Evolutionary conservation across 2,329 filamentous ascomycete species (phyloP), one percentile per base, ranked within the genome.

Genomic region (Ophiosphaerella korrae): DNA sequence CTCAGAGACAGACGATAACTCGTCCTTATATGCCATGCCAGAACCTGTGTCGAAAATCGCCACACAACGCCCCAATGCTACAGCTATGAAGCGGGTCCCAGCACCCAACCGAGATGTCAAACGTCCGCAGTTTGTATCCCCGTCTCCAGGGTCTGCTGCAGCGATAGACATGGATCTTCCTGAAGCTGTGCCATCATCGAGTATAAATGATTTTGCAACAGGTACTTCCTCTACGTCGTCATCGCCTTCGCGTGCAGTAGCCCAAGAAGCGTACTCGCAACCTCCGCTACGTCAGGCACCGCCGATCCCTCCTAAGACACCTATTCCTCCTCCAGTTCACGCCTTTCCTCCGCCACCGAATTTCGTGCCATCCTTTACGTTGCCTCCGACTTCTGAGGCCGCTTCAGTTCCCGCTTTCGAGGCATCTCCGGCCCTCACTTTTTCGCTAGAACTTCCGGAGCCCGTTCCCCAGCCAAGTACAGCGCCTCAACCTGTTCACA

Each of bases 11-110:
- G 50, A 29, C 11, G 26, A 43, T 14, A 35, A 46, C 9, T 46
- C 46, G 1, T 50, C 53, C 12, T 24, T 47, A 7, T 47, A 47
- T 34, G 42, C 42, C 29, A 14, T 12, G 9, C 50, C 43, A 7
- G 41, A 42, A 2, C n/a, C 39, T 11, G 26, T 32, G 6, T 32
- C n/a, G 4, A 33, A 23, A 14, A 34, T 18, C 18, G 14, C 33
- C 24, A 23, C 24, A 33, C 26, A 29, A 3, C 24, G 14, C 4
- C 8, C 37, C n/a, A 29, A 18, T 7, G 21, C 16, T 11, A 16
- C 23, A 31, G 16, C 24, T 26, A 34, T 42, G 2, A 31, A 14
- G 14, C 38, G 45, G 12, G 39, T 37, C n/a, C 32, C 45, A 21
- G 45, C 32, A 31, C 45, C 38, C 3, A 16, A 12, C 5, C 13